A percentile compares a stretch with the other conserved stretches of the same genome.
phyloP scores from a whole-genome alignment of 2,329 filamentous ascomycete species.

The Amesomyces nigricolor region DNA sequence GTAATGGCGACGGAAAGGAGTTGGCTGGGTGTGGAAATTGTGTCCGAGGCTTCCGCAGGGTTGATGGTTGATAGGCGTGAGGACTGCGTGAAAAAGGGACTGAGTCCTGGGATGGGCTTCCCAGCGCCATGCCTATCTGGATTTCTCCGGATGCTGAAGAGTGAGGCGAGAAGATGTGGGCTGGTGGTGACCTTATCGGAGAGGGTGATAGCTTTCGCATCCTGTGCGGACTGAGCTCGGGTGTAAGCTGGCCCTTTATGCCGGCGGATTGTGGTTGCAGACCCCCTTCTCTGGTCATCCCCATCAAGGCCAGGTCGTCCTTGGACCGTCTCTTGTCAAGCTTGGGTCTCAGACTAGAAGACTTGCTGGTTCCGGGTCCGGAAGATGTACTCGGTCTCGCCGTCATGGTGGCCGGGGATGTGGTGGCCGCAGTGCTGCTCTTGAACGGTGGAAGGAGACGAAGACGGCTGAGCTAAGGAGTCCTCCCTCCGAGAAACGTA shows the following conservation, averaged over 20 bases:
- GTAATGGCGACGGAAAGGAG: constrained; percentile 17
- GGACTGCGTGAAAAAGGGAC: constrained; percentile 22
- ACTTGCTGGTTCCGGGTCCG: constrained; percentile 31
- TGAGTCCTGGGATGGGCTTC: constrained; percentile 55
- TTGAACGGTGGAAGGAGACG: constrained; percentile 29
- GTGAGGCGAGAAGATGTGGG: constrained; percentile 40
- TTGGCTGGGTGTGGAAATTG: constrained; percentile 7
- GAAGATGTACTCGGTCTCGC: constrained; percentile 40
- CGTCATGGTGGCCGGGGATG: constrained; percentile 27
- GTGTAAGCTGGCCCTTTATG: constrained; percentile 39
- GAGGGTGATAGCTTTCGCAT: constrained; percentile 25
- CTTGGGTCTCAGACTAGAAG: constrained; percentile 23
- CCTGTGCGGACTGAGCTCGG: constrained; percentile 36
- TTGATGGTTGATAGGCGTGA: constrained; percentile 8
- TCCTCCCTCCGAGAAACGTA: constrained; percentile 27
- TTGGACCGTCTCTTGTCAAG: constrained; percentile 42
- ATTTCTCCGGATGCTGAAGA: constrained; percentile 40
- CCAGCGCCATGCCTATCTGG: constrained; percentile 68
- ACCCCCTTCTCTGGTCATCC: constrained; percentile 26
- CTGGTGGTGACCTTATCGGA: constrained; percentile 31
- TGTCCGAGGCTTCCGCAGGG: constrained; percentile 19
- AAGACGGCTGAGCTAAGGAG: constrained; percentile 30
- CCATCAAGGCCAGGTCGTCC: constrained; percentile 37
- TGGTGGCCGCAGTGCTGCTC: constrained; percentile 23
- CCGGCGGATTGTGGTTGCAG: constrained; percentile 25